Base-by-base conservation (phyloP, 2,329 filamentous ascomycete genomes). In the Ascochyta pisi region DNA sequence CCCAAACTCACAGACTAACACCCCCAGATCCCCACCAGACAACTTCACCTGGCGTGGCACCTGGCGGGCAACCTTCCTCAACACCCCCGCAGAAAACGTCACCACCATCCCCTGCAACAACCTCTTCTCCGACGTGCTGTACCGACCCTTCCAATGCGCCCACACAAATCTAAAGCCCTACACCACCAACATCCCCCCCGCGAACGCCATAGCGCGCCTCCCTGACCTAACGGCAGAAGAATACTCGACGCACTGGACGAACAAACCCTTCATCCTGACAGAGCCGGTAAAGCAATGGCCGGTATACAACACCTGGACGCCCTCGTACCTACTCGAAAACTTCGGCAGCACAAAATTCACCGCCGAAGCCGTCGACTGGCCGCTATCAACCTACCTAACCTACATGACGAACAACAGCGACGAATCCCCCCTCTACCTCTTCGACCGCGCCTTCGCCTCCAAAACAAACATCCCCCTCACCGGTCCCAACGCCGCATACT, bases 321-420 rank as follows among this genome's bases (percentile, higher is more conserved):
- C 89, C 10, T 82, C 89, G n/a, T 77, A 77, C 9, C 81, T 98
- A 1, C 78, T 89, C 0, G 67, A 79, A n/a, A 79, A 81, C 57
- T 92, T 92, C 71, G 80, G 82, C 0, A 77, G 87, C 45, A 83
- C 89, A 3, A 82, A 84, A 46, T 97, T 98, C 76, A 86, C 92
- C 37, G 94, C 94, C 9, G 95, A 98, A 81, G 90, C 92, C 0
- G 93, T 98, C 5, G 92, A 97, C 77, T 98, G 94, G 94, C 86
- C 88, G 0, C 84, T 96, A 60, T 80, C 82, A n/a, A 90, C 85
- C 0, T 98, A 98, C 73, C 80, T 88, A 60, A 81, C 86, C 40
- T 99, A 98, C 76, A 91, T 97, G 89, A 79, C 82, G 38, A 83
- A 89, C 70, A 94, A 85, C 70, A 78, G 78, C 16, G 94, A 98